Conservation (phyloP, 2,329 filamentous ascomycete genomes). For the Diaporthe caulivora region DNA sequence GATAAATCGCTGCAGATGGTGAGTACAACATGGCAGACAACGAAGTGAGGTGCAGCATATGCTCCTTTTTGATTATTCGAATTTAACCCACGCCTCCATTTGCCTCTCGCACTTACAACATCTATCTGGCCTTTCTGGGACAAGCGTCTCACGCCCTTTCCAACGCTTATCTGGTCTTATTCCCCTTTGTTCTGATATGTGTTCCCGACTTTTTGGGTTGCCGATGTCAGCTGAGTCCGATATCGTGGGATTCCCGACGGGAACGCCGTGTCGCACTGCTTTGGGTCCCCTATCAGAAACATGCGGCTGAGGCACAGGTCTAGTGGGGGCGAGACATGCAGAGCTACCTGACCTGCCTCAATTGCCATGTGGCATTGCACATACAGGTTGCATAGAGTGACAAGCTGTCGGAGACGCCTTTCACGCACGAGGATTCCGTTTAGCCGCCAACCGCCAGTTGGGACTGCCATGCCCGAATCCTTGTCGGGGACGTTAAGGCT, state of each 20-base stretch:
- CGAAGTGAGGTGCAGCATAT: neutral
- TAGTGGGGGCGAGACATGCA: neutral
- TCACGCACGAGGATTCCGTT: neutral
- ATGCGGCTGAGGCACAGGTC: neutral
- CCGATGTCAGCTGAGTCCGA: constrained; percentile 23
- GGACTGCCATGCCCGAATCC: neutral
- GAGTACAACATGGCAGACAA: constrained; percentile 7
- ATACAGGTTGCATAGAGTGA: neutral
- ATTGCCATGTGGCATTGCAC: neutral
- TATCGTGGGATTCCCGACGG: constrained; percentile 17
- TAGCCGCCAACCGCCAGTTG: neutral
- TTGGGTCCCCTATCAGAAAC: neutral
- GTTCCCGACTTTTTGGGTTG: neutral
- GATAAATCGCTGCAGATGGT: constrained; percentile 13
- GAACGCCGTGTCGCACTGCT: neutral
- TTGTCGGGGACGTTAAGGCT: constrained; percentile 5
- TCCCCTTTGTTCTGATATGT: neutral
- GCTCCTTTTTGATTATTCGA: constrained; percentile 11
- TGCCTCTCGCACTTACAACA: neutral
- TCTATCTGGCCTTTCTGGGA: neutral
- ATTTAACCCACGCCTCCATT: neutral
- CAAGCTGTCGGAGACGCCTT: neutral
- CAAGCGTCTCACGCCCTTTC: neutral
- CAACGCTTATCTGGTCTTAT: constrained; percentile 15
- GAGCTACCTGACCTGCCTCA: neutral